A percentile compares a stretch with the other conserved stretches of the same genome.
phyloP scores from a whole-genome alignment of 345 rosid species.

The Toxicodendron radicans region DNA sequence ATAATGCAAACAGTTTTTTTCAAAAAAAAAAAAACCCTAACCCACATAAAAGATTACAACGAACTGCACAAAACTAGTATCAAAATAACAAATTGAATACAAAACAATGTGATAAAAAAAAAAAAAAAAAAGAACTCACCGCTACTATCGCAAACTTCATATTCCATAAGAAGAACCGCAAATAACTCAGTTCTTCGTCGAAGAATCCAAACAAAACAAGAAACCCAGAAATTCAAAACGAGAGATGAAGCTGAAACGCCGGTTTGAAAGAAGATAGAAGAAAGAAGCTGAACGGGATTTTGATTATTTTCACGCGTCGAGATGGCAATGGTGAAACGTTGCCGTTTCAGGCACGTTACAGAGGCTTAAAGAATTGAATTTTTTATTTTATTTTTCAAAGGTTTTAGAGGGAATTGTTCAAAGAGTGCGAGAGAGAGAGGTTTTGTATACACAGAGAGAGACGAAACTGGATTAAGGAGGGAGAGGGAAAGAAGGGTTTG shows the following conservation, averaged over 20 bases:
- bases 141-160: slow-evolving; percentile 45
- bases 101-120: background rate
- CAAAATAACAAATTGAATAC: background rate
- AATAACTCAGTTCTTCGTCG: background rate
- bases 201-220: background rate
- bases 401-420: background rate
- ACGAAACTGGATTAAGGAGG: background rate
- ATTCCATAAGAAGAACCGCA: slow-evolving; percentile 43
- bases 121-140: slow-evolving; percentile 33
- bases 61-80: background rate
- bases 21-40: slow-evolving; percentile 9
- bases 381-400: background rate
- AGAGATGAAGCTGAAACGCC: background rate
- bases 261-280: background rate
- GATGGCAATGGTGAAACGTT: background rate
- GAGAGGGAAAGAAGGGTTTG: background rate
- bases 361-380: no score
- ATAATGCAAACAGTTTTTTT: background rate
- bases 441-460: background rate
- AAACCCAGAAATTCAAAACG: background rate
- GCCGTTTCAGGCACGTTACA: no score
- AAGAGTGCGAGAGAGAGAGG: background rate
- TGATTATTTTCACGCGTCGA: background rate
- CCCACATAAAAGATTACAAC: background rate
- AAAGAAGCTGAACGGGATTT: background rate